Evolutionary conservation across 2,329 filamentous ascomycete genomes (phyloP).

Genomic region (Fusarium graminum): DNA sequence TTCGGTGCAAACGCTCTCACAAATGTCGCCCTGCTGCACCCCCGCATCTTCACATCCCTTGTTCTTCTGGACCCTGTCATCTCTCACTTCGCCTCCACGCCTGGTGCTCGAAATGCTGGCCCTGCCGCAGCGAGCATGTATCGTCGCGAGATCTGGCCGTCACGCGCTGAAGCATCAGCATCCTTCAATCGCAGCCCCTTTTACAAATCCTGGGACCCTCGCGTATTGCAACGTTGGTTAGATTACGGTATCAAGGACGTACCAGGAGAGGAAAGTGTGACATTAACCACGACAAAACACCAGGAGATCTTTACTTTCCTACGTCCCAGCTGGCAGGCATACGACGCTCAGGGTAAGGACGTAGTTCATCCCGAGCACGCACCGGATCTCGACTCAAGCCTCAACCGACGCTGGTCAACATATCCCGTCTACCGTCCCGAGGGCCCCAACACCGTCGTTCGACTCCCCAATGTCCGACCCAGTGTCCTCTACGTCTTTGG

Average conservation of each 20-base stretch:
- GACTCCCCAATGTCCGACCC: constrained; percentile 72
- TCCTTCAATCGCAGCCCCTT: constrained; percentile 75
- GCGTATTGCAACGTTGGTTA: constrained; percentile 75
- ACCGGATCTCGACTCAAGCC: constrained; percentile 61
- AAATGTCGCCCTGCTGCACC: constrained; percentile 80
- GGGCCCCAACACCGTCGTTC: constrained; percentile 65
- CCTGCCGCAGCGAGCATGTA: constrained; percentile 73
- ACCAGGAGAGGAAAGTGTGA: constrained; percentile 65
- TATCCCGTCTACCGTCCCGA: constrained; percentile 78
- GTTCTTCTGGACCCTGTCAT: constrained; percentile 90
- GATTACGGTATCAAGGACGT: constrained; percentile 79
- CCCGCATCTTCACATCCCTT: constrained; percentile 80
- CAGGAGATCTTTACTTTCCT: constrained; percentile 83
- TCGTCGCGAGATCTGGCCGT: constrained; percentile 87
- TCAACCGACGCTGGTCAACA: constrained; percentile 53
- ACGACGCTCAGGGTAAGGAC: constrained; percentile 54
- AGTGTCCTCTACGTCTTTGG: constrained; percentile 79
- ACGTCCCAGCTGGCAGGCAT: constrained; percentile 68
- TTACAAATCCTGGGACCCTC: constrained; percentile 84
- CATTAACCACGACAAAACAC: constrained; percentile 84
- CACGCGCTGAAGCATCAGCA: constrained; percentile 74
- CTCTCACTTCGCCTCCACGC: constrained; percentile 59
- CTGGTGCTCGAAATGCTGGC: constrained; percentile 52
- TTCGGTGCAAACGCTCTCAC: constrained; percentile 83
- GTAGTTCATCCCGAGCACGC: constrained; percentile 58